Evolutionary conservation across 768 basidiomycete genomes (phyloP), one percentile per base, ranked within the genome.

Genomic region (Porpolomopsis calyptriformis): DNA sequence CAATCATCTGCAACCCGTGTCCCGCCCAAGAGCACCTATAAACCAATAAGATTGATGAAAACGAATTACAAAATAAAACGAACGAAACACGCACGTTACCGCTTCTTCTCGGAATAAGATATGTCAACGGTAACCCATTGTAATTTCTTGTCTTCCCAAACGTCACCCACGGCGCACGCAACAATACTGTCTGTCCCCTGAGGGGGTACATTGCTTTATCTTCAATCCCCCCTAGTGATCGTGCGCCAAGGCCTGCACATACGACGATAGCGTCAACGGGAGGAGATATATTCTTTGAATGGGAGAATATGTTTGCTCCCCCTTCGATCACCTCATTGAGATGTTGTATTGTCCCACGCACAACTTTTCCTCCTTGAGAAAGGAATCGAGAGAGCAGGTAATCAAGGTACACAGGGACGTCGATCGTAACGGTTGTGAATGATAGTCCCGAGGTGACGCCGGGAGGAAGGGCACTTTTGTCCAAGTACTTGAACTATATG

Each of bases 141-240:
- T 53, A 24, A 71, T n/a, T n/a, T n/a, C n/a, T 53, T 0, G 77
- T 74, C 44, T 68, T 62, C 6, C 79, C 80, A 55, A 70, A 75
- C 24, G 76, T 71, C 37, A 87, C 66, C 64, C 74, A 72, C 0
- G 85, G 82, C 2, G 86, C 85, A 31, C 75, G 62, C 18, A 93
- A 69, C 14, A 91, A 60, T 6, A 92, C 78, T 0, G 86, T 82
- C 64, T 94, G 92, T 6, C 91, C 91, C 36, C 89, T 72, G 52
- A 91, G 74, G 1, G 91, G 88, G 57, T 76, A 78, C 19, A 91
- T 65, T 19, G 65, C 67, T 47, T 70, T 69, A 60, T 96, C 92
- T 55, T 91, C 81, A 2, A 93, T 77, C 4, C 90, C 91, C 10
- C 85, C 76, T 35, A 94, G 69, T 25, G 77, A 78, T 41, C 77